Percentiles rank a stretch among this genome's conserved stretches.
phyloP scores from a whole-genome alignment of 1,284 basidiomycete genomes.

The Ustilago nuda region DNA sequence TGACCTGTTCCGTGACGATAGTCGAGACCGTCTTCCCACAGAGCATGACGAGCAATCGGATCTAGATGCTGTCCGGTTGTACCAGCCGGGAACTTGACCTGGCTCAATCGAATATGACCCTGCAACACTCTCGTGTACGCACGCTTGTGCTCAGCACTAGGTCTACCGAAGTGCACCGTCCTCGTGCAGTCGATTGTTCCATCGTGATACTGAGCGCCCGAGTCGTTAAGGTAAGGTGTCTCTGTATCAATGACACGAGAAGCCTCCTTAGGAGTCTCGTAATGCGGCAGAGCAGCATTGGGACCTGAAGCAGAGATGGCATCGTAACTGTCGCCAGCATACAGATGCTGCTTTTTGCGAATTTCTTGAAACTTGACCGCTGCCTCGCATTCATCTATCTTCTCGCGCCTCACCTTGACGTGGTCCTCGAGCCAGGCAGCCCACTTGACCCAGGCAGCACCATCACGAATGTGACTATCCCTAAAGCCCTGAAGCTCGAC shows the following conservation, averaged over 20 bases:
- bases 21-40: conserved; percentile 63
- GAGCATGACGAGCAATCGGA: conserved; percentile 55
- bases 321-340: conserved; percentile 65
- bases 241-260: conserved; percentile 56
- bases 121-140: conserved; percentile 65
- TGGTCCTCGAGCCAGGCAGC: conserved; percentile 67
- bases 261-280: conserved; percentile 61
- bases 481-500: conserved; percentile 62
- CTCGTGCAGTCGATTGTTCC: conserved; percentile 67
- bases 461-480: conserved; percentile 62
- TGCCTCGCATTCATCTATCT: conserved; percentile 58
- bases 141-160: conserved; percentile 61
- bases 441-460: conserved; percentile 65
- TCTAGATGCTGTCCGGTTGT: conserved; percentile 64
- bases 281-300: conserved; percentile 66
- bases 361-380: conserved; percentile 50
- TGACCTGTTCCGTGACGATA: conserved; percentile 65
- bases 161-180: conserved; percentile 65
- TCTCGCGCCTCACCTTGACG: conserved; percentile 38
- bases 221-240: conserved; percentile 65
- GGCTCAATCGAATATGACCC: conserved; percentile 59
- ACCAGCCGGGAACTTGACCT: conserved; percentile 58
- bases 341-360: conserved; percentile 49
- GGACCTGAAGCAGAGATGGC: conserved; percentile 62
- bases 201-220: conserved; percentile 64